Evolutionary conservation across 2,329 filamentous ascomycete genomes (phyloP), one percentile per base, ranked within the genome.

Genomic region (Xylariales sp.): DNA sequence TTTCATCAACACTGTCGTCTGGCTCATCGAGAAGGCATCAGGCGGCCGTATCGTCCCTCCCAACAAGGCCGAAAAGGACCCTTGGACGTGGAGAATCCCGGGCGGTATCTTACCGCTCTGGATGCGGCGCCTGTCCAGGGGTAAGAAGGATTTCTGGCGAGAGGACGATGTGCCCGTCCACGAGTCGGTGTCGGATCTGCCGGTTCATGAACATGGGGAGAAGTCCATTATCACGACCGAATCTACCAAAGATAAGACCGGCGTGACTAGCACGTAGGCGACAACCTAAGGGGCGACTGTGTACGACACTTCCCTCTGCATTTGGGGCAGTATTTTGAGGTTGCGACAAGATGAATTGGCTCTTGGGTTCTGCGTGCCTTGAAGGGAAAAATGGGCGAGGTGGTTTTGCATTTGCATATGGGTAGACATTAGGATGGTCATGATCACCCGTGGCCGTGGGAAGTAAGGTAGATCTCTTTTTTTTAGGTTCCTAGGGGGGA

Each of bases 91-190:
- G 68, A 80, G 77, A 55, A 74, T 90, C 21, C 77, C 82, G 1
- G 86, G 87, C 12, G 87, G 87, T 1, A 64, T 93, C 37, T 63
- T 90, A 19, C 87, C 88, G 0, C 78, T 78, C 0, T 94, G 88
- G 88, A 57, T 88, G 38, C 68, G 71, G 43, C 75, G 88, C 21
- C 66, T 84, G 4, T 58, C 63, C 0, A 65, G 65, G 27, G 87
- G 87, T 20, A 85, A 88, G 69, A 84, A 74, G 64, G 76, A 84
- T 51, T 90, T 90, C 58, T 89, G 86, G 85, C 70, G 70, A 27
- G 59, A 64, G 6, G 60, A 68, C 18, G 51, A 61, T 19, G 34
- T 49, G 22, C 47, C 46, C 21, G 38, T 51, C 7, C 46, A 40
- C 15, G 51, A 54, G 40, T 50, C 54, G 14, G 41, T 40, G 10